Percentiles rank a stretch among this genome's conserved stretches.
Conservation (phyloP, 1,139 yeast species). For the Yamadazyma sp. region DNA sequence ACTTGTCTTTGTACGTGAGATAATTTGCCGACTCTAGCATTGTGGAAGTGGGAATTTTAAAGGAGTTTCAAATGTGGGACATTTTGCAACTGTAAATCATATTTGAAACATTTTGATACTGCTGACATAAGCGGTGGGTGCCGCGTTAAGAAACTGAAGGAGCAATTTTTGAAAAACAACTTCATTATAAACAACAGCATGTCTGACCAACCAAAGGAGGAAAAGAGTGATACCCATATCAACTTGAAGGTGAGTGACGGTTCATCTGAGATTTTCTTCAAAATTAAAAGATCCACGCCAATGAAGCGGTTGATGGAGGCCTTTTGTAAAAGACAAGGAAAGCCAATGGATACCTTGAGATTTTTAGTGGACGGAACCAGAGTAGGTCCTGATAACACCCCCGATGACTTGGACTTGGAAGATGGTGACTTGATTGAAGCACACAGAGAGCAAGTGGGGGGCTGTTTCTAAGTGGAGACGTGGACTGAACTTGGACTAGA, state of each 20-base stretch:
- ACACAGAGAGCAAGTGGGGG: constrained; percentile 92
- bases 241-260: constrained; percentile 94
- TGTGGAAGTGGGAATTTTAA: constrained; percentile 1
- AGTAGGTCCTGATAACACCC: constrained; percentile 84
- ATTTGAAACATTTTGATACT: neutral
- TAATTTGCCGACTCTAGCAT: constrained; percentile 18
- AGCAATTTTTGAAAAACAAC: neutral
- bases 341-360: constrained; percentile 75
- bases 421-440: constrained; percentile 97
- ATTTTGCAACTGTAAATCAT: constrained; percentile 1
- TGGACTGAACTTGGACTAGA: no score
- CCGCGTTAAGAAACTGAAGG: neutral
- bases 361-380: constrained; percentile 94
- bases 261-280: constrained; percentile 90
- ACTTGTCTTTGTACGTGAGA: constrained; percentile 38
- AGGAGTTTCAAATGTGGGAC: no score
- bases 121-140: neutral
- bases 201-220: constrained; percentile 36
- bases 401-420: constrained; percentile 87
- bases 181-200: constrained; percentile 6
- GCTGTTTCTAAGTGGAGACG: constrained; percentile 19
- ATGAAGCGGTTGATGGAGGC: constrained; percentile 96
- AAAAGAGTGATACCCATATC: constrained; percentile 72
- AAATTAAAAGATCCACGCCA: constrained; percentile 90
- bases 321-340: constrained; percentile 96